Percentiles rank a stretch among this genome's conserved stretches.
These are phyloP conservation scores for Golubevia pallescens DNA, from an alignment of 1,284 basidiomycete genomes.

Conservation along the genomic window DNA sequence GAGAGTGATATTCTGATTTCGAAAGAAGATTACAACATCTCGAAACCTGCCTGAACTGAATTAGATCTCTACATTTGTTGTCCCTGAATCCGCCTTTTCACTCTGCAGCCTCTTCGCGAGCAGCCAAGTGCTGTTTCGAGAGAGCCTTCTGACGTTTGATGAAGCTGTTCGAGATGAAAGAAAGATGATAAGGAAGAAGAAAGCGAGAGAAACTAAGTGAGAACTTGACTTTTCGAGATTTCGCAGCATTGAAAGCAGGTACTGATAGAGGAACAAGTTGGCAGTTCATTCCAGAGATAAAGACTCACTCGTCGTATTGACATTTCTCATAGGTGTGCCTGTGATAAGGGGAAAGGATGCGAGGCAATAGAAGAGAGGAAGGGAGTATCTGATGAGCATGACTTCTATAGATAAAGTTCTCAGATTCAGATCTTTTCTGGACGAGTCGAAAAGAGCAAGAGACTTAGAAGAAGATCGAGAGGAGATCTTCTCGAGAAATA, in stretches of 20 bases:
- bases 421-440: too few species aligned
- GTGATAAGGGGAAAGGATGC: neutral
- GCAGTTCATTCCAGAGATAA: neutral
- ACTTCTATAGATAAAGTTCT: too few species aligned
- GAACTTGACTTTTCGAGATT: too few species aligned
- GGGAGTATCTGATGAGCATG: neutral
- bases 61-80: neutral
- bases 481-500: too few species aligned
- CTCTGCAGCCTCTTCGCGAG: constrained; percentile 8
- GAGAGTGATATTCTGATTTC: too few species aligned
- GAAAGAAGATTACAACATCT: too few species aligned
- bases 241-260: too few species aligned
- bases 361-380: neutral
- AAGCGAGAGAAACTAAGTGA: too few species aligned
- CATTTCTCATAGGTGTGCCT: constrained; percentile 60
- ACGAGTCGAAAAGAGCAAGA: too few species aligned
- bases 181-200: neutral
- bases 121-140: constrained; percentile 17
- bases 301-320: constrained; percentile 58
- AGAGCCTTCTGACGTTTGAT: constrained; percentile 40
- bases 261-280: neutral
- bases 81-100: constrained; percentile 4
- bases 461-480: too few species aligned
- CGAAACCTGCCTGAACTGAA: too few species aligned
- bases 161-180: constrained; percentile 21